Percentiles rank a stretch among this genome's conserved stretches.
Conservation (phyloP, 805 yeast species). For the Peterozyma toletana region DNA sequence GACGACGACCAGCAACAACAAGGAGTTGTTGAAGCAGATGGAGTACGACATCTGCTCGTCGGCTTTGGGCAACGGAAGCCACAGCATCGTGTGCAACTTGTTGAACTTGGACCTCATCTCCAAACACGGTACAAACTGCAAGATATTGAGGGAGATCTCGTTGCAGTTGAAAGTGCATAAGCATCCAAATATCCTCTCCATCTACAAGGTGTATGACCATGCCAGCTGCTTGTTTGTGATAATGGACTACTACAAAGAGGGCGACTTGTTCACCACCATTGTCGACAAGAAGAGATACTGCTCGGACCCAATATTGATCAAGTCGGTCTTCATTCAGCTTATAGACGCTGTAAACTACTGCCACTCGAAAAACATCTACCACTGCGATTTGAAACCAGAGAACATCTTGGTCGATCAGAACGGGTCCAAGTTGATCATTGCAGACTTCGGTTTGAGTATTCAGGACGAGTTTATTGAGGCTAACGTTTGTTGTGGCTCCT, state of each 20-base stretch:
- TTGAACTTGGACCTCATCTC: constrained; percentile 28
- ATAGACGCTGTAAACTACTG: constrained; percentile 78
- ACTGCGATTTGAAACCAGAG: constrained; percentile 94
- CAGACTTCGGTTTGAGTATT: constrained; percentile 90
- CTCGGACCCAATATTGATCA: constrained; percentile 41
- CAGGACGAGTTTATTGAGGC: constrained; percentile 48
- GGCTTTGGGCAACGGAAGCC: not conserved
- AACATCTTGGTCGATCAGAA: constrained; percentile 65
- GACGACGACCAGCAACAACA: constrained; percentile 10
- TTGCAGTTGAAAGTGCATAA: constrained; percentile 68
- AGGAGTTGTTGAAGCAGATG: not conserved
- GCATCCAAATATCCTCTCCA: constrained; percentile 73
- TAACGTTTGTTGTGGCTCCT: constrained; percentile 77
- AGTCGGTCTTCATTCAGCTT: constrained; percentile 64
- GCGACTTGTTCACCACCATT: constrained; percentile 81
- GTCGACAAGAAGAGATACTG: constrained; percentile 65
- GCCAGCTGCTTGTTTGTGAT: constrained; percentile 58
- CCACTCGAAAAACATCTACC: constrained; percentile 78
- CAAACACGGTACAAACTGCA: constrained; percentile 24
- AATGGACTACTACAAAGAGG: constrained; percentile 81
- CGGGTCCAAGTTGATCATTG: constrained; percentile 52
- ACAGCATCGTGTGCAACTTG: constrained; percentile 20
- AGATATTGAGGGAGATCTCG: constrained; percentile 56
- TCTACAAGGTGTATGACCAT: constrained; percentile 64
- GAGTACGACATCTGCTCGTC: not conserved